phyloP scores from a whole-genome alignment of 2,329 filamentous ascomycete species.

The Plenodomus lindquistii region DNA sequence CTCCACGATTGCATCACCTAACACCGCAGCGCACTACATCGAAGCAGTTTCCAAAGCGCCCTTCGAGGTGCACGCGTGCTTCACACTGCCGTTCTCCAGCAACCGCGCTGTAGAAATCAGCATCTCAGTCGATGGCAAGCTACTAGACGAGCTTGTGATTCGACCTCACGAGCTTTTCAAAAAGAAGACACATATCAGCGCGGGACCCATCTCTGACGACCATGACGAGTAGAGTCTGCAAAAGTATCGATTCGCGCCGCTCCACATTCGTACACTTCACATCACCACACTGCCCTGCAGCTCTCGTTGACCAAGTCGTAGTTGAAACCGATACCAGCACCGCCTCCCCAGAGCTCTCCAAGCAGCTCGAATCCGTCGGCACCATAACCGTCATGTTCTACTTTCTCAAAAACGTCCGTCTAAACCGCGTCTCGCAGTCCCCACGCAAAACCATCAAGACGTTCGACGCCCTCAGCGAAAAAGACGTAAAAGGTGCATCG shows the following conservation, averaged over 20 bases:
- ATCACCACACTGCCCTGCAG: too few relatives aligned
- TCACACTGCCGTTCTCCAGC: slow-evolving; percentile 11
- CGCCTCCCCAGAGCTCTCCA: slow-evolving; percentile 1
- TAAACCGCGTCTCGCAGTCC: background rate
- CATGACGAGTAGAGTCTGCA: slow-evolving; percentile 4
- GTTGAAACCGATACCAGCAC: background rate
- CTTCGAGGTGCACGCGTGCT: slow-evolving; percentile 19
- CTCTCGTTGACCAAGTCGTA: background rate
- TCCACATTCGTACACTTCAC: slow-evolving; percentile 8
- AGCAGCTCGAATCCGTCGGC: slow-evolving; percentile 9
- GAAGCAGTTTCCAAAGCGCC: slow-evolving; percentile 23
- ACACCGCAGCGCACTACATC: slow-evolving; percentile 25
- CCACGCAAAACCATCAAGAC: slow-evolving; percentile 22
- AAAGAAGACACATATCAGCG: slow-evolving; percentile 1
- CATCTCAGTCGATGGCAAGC: slow-evolving; percentile 23
- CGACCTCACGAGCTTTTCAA: slow-evolving; percentile 7
- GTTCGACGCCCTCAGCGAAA: slow-evolving; percentile 13
- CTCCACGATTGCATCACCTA: slow-evolving; percentile 4
- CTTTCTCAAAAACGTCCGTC: slow-evolving; percentile 6
- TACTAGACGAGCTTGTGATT: slow-evolving; percentile 8
- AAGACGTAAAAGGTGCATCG: slow-evolving; percentile 18
- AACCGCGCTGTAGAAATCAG: slow-evolving; percentile 12
- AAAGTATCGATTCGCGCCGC: slow-evolving; percentile 18
- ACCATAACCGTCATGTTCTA: slow-evolving; percentile 16
- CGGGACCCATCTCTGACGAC: slow-evolving; percentile 5